Base-by-base conservation (phyloP, 208 protist genomes). In the Trypanosoma mega region DNA sequence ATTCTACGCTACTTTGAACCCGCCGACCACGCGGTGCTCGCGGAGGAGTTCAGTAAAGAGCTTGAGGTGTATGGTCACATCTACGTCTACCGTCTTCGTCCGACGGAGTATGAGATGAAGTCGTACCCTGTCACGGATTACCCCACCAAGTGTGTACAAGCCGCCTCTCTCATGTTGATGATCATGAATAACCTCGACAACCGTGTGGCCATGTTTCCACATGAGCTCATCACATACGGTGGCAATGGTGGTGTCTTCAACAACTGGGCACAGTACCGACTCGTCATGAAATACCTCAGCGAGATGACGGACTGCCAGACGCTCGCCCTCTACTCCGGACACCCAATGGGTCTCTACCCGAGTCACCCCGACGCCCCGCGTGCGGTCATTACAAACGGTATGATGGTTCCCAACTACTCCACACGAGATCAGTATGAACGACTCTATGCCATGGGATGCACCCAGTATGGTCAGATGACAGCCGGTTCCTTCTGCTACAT, bases 381-480 rank as follows among this genome's bases (percentile, higher is more conserved):
- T 26, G 71, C 92, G 4, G 69, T 96, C 5, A 52, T 97, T 31
- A 95, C 92, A 16, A 97, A 97, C 57, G 92, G 92, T 24, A 92
- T 97, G 85, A 78, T 97, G 29, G 90, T 97, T 30, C 91, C 90
- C 39, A 96, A 97, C 50, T 97, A 93, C 69, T 93, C 83, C 46
- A 70, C 76, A 0, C 63, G 73, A 43, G 56, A 72, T 9, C 70
- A 92, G 31, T 90, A 86, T 51, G 66, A 84, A 16, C 57, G 56
- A 18, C 29, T 79, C 12, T 78, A 83, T 63, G 73, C 72, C 16
- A 39, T 77, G 34, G 67, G 68, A 16, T 51, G 44, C 34, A 65
- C 75, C 18, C 82, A 89, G 74, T 96, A 96, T 58, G 90, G 90
- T 21, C 90, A 96, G 63, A 96, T 96, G 91, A 96, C 91, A n/a